A percentile compares a stretch with the other conserved stretches of the same genome.
Conservation (phyloP, 306 rosid genomes). For the Potentilla sterilis region DNA sequence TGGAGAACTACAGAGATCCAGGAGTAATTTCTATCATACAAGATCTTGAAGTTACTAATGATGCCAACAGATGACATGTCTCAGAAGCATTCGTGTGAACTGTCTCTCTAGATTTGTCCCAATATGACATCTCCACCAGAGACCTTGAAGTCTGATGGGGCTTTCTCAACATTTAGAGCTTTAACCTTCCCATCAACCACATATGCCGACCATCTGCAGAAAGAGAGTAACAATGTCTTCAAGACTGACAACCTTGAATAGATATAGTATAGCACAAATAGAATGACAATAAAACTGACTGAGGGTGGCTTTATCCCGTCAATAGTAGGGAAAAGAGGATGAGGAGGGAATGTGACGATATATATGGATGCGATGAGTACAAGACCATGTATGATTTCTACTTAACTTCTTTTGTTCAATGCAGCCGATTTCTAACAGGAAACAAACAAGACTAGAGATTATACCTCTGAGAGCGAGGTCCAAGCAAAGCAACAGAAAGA, state of each 20-base stretch:
- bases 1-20: not conserved
- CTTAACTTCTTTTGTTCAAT: not conserved
- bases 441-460: not conserved
- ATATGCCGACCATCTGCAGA: slow-evolving; percentile 89
- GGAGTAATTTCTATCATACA: not conserved
- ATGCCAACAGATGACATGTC: not conserved
- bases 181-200: slow-evolving; percentile 82
- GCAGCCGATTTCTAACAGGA: not conserved
- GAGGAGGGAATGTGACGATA: not conserved
- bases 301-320: not conserved
- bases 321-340: not conserved
- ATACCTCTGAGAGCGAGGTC: slow-evolving; percentile 82
- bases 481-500: slow-evolving; percentile 88
- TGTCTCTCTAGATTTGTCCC: slow-evolving; percentile 62
- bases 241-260: not conserved
- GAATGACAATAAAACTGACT: not conserved
- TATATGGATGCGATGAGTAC: not conserved
- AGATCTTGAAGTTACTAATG: not conserved
- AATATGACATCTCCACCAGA: slow-evolving; percentile 82
- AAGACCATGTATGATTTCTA: not conserved
- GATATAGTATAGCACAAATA: not conserved
- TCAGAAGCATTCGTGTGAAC: too few species aligned
- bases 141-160: slow-evolving; percentile 92
- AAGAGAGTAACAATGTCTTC: slow-evolving; percentile 7
- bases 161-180: slow-evolving; percentile 81